Evolutionary conservation across 768 basidiomycete genomes (phyloP), one percentile per base, ranked within the genome.

Genomic region (Pulveroboletus ravenelii): DNA sequence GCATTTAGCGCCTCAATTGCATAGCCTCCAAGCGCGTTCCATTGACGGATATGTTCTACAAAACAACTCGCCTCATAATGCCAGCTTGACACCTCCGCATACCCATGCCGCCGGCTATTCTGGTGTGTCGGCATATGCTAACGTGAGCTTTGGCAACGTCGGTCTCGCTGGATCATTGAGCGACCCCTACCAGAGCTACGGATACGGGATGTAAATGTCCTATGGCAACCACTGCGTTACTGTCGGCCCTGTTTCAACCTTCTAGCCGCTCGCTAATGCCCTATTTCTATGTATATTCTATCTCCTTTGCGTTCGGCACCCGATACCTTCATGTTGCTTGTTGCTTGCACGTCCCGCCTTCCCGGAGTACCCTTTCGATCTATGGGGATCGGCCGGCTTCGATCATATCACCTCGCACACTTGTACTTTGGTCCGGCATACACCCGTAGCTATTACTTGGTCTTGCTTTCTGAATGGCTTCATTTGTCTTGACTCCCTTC

Each of bases 1-100:
- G 35, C 84, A 81, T 54, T 61, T 83, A 48, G 72, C 59, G 15
- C 50, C 71, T 25, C 82, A 78, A 53, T 60, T 87, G 62, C 85
- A 85, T 57, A 66, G 68, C 36, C 66, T 90, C 42, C 85, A 83
- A 63, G 77, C 81, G 14, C 87, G 85, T 54, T 76, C 84, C 23
- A 89, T 91, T 55, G 89, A 91, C 60, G 81, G 82, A 62, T 90
- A 90, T 62, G 87, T 90, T 52, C 73, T 91, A 45, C 89, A 89
- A 68, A 81, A 81, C 63, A 81, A 75, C 58, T 82, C 82, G 37
- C 75, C 74, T 55, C 85, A 89, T 66, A 84, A 78, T 60, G 76
- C 82, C 47, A 78, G 74, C 36, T 59, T 87, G 52, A 77, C 84
- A 25, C 77, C 82, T 37, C 75, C 80, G 30, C 84, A 77, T 65